These are phyloP conservation scores for Venturia effusa DNA, from an alignment of 2,329 filamentous ascomycete genomes.

Conservation along the genomic window DNA sequence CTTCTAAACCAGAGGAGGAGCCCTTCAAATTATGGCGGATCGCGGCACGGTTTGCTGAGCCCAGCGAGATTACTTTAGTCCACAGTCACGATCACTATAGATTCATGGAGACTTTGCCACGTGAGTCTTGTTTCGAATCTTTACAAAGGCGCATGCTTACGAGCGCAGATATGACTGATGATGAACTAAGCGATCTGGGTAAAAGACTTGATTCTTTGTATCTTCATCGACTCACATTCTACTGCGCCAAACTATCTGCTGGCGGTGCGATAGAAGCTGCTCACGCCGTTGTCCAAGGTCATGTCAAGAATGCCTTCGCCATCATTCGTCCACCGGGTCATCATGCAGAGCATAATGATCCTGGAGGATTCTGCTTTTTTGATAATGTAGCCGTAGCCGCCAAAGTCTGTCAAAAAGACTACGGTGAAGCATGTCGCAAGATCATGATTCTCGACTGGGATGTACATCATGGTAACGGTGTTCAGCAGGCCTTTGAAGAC, in stretches of 20 bases:
- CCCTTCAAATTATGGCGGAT: slow-evolving; percentile 54
- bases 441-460: slow-evolving; percentile 89
- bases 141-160: slow-evolving; percentile 13
- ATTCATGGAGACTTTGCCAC: slow-evolving; percentile 56
- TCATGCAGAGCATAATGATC: slow-evolving; percentile 74
- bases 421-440: slow-evolving; percentile 71
- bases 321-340: slow-evolving; percentile 92
- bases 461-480: slow-evolving; percentile 74
- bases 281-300: slow-evolving; percentile 71
- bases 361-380: slow-evolving; percentile 95
- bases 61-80: slow-evolving; percentile 68
- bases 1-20: slow-evolving; percentile 47
- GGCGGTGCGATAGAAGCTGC: slow-evolving; percentile 95
- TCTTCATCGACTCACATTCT: slow-evolving; percentile 67
- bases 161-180: slow-evolving; percentile 34
- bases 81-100: slow-evolving; percentile 68
- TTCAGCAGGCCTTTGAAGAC: slow-evolving; percentile 91
- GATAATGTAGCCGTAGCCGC: slow-evolving; percentile 94
- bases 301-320: slow-evolving; percentile 89
- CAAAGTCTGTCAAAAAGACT: slow-evolving; percentile 74
- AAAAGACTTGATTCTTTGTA: slow-evolving; percentile 37
- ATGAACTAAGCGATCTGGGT: slow-evolving; percentile 59
- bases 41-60: slow-evolving; percentile 62
- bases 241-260: slow-evolving; percentile 71
- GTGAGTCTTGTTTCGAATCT: slow-evolving; percentile 21